Conservation (phyloP, 108 stramenopile genomes). For the Discostella pseudostelligera region DNA sequence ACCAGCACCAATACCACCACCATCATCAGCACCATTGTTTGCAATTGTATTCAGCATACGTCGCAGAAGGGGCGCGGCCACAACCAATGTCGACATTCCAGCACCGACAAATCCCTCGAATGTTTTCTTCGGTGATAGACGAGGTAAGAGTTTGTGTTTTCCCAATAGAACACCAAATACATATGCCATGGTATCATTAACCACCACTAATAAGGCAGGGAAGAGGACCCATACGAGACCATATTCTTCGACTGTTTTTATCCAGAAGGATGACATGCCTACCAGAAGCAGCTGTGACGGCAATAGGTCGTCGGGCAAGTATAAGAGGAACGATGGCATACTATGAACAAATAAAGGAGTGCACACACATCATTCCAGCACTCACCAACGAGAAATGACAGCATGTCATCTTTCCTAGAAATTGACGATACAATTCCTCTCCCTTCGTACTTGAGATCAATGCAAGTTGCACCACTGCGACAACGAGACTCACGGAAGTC, state of each 20-base stretch:
- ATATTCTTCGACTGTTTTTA: constrained; percentile 63
- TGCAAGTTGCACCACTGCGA: constrained; percentile 42
- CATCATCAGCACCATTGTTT: constrained; percentile 15
- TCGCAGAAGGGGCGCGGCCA: constrained; percentile 29
- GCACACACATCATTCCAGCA: background rate
- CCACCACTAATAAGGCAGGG: constrained; percentile 77
- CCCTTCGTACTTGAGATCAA: constrained; percentile 30
- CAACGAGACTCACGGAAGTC: constrained; percentile 41
- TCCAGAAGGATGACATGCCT: constrained; percentile 73
- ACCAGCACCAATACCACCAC: constrained; percentile 1
- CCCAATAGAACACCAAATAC: constrained; percentile 82
- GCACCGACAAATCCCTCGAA: constrained; percentile 96
- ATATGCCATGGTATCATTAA: constrained; percentile 89
- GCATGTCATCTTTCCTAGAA: constrained; percentile 46
- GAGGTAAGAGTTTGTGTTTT: constrained; percentile 74
- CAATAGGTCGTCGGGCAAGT: too few relatives aligned
- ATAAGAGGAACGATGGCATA: background rate
- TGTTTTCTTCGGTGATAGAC: constrained; percentile 94
- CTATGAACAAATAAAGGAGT: constrained; percentile 1
- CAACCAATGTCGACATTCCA: constrained; percentile 71
- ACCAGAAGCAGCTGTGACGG: constrained; percentile 56
- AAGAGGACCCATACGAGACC: constrained; percentile 89
- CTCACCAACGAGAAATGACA: constrained; percentile 55
- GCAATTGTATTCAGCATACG: constrained; percentile 7
- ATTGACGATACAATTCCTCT: constrained; percentile 55